Base-by-base conservation (phyloP, 352 stramenopile genomes). In the Pythium monospermum region DNA sequence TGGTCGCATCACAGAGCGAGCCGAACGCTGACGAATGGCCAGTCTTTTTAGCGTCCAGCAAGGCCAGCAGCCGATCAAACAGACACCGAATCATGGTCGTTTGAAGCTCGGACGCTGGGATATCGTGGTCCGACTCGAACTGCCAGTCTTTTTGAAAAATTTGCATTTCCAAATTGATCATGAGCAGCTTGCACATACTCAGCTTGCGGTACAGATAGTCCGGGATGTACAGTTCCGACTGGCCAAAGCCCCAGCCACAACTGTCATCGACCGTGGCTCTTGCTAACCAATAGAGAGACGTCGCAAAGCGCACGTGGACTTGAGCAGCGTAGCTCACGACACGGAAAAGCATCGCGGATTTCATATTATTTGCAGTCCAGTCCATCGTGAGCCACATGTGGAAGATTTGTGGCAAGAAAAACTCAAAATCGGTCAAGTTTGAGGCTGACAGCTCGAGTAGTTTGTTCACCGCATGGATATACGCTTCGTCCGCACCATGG, bases 91-190 rank as follows among this genome's bases (percentile, higher is more conserved):
- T 79, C 43, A 90, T 81, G 25, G 65, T 62, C 10, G 49, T 61
- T 62, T 90, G 81, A 21, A 81, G 49, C 13, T 71, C 62, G 13
- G 75, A 74, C 11, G 81, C 80, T 18, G 76, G 78, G 13, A 92
- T 66, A 21, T 92, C 78, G 16, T 72, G 65, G 32, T 92, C 81
- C 0, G 66, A 47, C 21, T 75, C 42, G 50, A 90, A 92, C 21
- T 52, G 59, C 77, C 72, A 89, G 35, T 87, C 65, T 16, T 64
- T 51, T 41, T 69, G 59, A 0, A 68, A 69, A 55, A 92, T 80
- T 57, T 90, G 78, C 76, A 88, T 87, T 59, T 92, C 74, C 41
- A 92, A 60, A 43, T 92, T 92, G 40, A 86, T 73, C 67, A 92
- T 76, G 25, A 89, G 61, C 25, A 92, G 50, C 60, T 92, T 90